These are phyloP conservation scores for Sclerospora graminicola DNA, from an alignment of 352 stramenopile species.

Conservation along the genomic window DNA sequence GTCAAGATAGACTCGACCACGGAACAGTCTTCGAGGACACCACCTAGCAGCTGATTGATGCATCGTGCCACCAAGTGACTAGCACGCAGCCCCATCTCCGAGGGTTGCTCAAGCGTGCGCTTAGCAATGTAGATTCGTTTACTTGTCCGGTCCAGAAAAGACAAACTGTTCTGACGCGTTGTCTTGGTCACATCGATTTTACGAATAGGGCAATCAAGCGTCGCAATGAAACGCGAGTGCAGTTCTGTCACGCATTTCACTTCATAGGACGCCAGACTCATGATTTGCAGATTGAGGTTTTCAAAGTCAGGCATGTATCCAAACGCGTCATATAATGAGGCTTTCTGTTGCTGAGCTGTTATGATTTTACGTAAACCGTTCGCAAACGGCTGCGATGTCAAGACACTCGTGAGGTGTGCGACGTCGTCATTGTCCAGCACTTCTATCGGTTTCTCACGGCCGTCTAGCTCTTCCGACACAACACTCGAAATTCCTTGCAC, in stretches of 20 bases:
- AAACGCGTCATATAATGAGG: conserved; percentile 29
- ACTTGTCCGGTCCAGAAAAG: conserved; percentile 35
- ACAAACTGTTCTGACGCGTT: conserved; percentile 34
- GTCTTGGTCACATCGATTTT: conserved; percentile 57
- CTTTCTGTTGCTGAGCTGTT: conserved; percentile 54
- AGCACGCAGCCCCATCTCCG: conserved; percentile 26
- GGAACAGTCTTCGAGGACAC: conserved; percentile 48
- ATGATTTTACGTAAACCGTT: conserved; percentile 56
- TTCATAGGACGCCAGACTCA: conserved; percentile 32
- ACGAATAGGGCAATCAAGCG: conserved; percentile 34
- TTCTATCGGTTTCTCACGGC: conserved; percentile 6
- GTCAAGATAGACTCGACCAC: conserved; percentile 56
- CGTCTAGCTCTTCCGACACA: conserved; percentile 50
- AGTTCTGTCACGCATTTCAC: conserved; percentile 42
- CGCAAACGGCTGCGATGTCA: conserved; percentile 42
- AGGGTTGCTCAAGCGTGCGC: conserved; percentile 21
- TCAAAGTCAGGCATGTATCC: conserved; percentile 47
- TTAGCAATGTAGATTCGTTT: conserved; percentile 46
- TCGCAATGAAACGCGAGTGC: conserved; percentile 52
- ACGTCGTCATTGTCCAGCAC: conserved; percentile 24
- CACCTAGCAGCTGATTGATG: conserved; percentile 61
- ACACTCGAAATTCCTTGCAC: conserved; percentile 49
- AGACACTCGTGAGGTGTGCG: conserved; percentile 38
- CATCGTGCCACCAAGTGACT: conserved; percentile 49
- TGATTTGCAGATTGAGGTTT: conserved; percentile 45